A percentile compares a stretch with the other conserved stretches of the same genome.
Conservation (phyloP, 371 early-diverging fungal species). For the Rhizopus stolonifer region DNA sequence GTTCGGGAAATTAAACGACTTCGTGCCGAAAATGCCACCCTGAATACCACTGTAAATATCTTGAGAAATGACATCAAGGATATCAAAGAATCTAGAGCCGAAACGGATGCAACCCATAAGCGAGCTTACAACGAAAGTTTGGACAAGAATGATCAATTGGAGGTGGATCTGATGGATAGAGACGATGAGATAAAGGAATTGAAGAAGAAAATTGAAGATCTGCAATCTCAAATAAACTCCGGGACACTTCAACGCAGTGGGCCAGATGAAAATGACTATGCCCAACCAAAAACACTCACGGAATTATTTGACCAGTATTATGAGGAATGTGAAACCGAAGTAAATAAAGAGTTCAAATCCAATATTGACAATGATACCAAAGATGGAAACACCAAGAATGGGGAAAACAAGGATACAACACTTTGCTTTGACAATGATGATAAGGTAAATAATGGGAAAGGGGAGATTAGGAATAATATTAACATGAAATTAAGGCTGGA, state of each 20-base stretch:
- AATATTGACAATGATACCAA: not conserved
- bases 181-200: slow-evolving; percentile 32
- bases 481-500: too few relatives aligned
- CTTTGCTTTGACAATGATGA: too few relatives aligned
- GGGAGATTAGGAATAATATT: too few relatives aligned
- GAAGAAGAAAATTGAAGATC: slow-evolving; percentile 26
- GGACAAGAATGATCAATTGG: slow-evolving; percentile 26
- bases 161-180: slow-evolving; percentile 29
- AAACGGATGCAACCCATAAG: slow-evolving; percentile 39
- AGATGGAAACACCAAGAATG: too few relatives aligned
- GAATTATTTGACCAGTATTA: too few relatives aligned
- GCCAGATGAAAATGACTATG: slow-evolving; percentile 7
- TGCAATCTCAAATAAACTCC: slow-evolving; percentile 9
- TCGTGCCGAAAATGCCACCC: slow-evolving; percentile 36
- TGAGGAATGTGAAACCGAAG: not conserved
- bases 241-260: not conserved
- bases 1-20: slow-evolving; percentile 44
- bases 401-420: too few relatives aligned
- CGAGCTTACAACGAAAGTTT: slow-evolving; percentile 32
- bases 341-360: too few relatives aligned
- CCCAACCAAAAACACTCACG: not conserved
- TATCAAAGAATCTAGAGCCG: slow-evolving; percentile 33
- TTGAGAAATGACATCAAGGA: slow-evolving; percentile 39
- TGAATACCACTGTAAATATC: slow-evolving; percentile 32
- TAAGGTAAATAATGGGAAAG: too few relatives aligned